Conservation (phyloP, 2,329 filamentous ascomycete species). For the Colletotrichum sp. region DNA sequence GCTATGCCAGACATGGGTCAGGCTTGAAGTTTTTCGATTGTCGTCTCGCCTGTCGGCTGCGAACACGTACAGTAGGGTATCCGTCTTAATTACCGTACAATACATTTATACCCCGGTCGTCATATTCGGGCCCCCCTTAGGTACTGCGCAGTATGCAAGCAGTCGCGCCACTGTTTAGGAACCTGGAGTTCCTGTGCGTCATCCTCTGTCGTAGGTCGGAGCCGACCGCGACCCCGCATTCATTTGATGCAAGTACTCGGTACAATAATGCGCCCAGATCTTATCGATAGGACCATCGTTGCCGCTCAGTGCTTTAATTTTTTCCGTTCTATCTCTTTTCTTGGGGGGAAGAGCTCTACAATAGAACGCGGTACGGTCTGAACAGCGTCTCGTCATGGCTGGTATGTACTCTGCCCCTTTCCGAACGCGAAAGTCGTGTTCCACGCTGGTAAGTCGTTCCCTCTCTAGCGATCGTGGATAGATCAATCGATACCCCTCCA, state of each 20-base stretch:
- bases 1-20: background rate
- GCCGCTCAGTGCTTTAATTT: background rate
- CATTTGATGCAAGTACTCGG: background rate
- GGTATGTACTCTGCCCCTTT: constrained; percentile 19
- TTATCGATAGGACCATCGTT: background rate
- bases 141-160: too few species aligned
- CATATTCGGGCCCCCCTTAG: background rate
- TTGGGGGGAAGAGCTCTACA: constrained; percentile 1
- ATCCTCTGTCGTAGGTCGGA: constrained; percentile 5
- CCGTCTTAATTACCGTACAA: background rate
- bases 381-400: constrained; percentile 15
- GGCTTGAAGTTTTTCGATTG: background rate
- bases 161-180: background rate
- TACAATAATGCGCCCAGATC: background rate
- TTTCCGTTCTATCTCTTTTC: background rate
- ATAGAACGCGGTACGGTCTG: background rate
- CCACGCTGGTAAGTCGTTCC: constrained; percentile 17
- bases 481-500: background rate
- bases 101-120: background rate
- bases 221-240: constrained; percentile 1
- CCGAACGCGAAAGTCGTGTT: background rate
- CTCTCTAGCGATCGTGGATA: background rate
- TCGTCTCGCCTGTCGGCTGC: background rate
- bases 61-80: background rate
- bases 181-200: background rate